Evolutionary conservation across 148 eudicot species (phyloP).

Genomic region (Fagopyrum homotropicum): DNA sequence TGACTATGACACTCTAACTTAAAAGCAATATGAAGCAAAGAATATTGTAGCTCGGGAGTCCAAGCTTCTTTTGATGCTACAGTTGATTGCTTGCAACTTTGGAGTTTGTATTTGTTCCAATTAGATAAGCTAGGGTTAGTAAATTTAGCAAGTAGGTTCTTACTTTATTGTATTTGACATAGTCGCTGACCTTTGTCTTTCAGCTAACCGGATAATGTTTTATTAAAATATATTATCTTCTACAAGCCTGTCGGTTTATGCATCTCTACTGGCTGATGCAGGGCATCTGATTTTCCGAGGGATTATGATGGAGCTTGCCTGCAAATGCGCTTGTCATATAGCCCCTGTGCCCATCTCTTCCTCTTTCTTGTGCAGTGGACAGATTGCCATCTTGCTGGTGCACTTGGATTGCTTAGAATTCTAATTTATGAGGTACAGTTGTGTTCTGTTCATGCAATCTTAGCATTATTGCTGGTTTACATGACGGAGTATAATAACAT

Average conservation of each 20-base stretch:
- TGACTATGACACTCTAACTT: neutral
- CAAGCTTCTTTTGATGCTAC: conserved; percentile 1
- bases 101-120: neutral
- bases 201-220: neutral
- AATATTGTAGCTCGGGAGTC: neutral
- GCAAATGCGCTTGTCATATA: conserved; percentile 83
- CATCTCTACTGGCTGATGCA: conserved; percentile 16
- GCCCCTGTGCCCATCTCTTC: conserved; percentile 63
- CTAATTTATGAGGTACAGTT: conserved; percentile 54
- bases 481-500: conserved; percentile 6
- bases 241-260: conserved; percentile 5
- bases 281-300: conserved; percentile 71
- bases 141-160: neutral
- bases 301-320: conserved; percentile 72
- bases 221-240: neutral
- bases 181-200: neutral
- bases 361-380: conserved; percentile 88
- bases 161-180: neutral
- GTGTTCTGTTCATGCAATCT: neutral
- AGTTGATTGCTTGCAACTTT: neutral
- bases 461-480: neutral
- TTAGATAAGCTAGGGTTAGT: neutral
- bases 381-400: conserved; percentile 80
- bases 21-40: neutral
- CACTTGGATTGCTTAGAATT: conserved; percentile 77